A percentile compares a stretch with the other conserved stretches of the same genome.
Conservation (phyloP, 139 green algal species). For the Zygnema circumcarinatum region DNA sequence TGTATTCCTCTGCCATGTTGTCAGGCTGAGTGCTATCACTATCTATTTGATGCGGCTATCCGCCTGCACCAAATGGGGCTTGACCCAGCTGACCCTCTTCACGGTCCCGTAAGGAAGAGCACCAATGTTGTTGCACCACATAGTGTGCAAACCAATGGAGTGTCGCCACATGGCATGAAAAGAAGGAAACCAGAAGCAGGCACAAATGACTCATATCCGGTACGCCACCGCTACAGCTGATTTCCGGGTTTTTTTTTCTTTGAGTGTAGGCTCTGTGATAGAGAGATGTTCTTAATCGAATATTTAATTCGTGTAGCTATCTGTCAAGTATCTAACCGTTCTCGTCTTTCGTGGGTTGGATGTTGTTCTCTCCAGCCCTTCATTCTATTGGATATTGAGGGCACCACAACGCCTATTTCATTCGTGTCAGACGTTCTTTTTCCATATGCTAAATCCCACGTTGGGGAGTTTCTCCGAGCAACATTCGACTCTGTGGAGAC, state of each 20-base stretch:
- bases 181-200: not conserved
- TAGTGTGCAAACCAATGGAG: slow-evolving; percentile 8
- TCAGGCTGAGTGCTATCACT: slow-evolving; percentile 97
- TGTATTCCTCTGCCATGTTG: too few species aligned
- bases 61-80: slow-evolving; percentile 81
- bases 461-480: slow-evolving; percentile 69
- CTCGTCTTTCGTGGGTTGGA: too few species aligned
- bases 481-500: slow-evolving; percentile 72
- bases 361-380: too few species aligned
- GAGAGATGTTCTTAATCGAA: too few species aligned
- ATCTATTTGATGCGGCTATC: slow-evolving; percentile 90
- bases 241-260: too few species aligned
- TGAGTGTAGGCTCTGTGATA: too few species aligned
- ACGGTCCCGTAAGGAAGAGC: not conserved
- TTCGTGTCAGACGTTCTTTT: slow-evolving; percentile 90
- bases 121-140: not conserved
- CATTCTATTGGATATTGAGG: slow-evolving; percentile 96
- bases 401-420: slow-evolving; percentile 88
- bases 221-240: too few species aligned
- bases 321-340: too few species aligned
- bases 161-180: not conserved
- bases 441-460: slow-evolving; percentile 77
- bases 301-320: too few species aligned
- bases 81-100: slow-evolving; percentile 29
- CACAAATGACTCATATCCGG: too few species aligned